These are phyloP conservation scores for Colletotrichum sp. DNA, from an alignment of 2,329 filamentous ascomycete species.

Conservation along the genomic window DNA sequence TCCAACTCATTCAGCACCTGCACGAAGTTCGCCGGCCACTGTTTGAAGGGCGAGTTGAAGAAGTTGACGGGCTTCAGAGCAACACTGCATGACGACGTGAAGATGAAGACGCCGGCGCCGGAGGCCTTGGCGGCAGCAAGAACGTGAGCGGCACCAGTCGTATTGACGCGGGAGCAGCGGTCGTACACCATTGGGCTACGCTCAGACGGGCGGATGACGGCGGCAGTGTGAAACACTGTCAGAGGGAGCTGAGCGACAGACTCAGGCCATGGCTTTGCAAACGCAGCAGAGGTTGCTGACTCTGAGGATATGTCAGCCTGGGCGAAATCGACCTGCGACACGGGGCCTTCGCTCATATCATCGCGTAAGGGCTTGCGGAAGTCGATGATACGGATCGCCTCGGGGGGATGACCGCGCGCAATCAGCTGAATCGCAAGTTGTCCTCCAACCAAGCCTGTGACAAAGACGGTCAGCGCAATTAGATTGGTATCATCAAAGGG, in stretches of 20 bases:
- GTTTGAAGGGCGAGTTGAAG: slow-evolving; percentile 49
- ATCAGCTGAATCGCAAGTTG: slow-evolving; percentile 60
- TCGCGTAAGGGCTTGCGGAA: slow-evolving; percentile 46
- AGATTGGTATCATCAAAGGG: background rate
- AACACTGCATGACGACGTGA: slow-evolving; percentile 55
- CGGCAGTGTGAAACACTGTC: slow-evolving; percentile 63
- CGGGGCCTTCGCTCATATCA: slow-evolving; percentile 42
- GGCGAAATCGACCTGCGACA: slow-evolving; percentile 43
- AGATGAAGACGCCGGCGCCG: slow-evolving; percentile 55
- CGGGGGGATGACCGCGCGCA: slow-evolving; percentile 53
- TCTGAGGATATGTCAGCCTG: slow-evolving; percentile 56
- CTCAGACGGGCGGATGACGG: slow-evolving; percentile 56
- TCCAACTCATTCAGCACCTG: slow-evolving; percentile 53
- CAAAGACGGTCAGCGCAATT: background rate
- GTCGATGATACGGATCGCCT: slow-evolving; percentile 59
- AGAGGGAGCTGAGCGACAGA: slow-evolving; percentile 47
- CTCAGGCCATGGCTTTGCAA: slow-evolving; percentile 50
- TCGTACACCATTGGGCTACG: slow-evolving; percentile 49
- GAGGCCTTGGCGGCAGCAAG: slow-evolving; percentile 48
- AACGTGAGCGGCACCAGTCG: slow-evolving; percentile 53
- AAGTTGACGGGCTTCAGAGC: slow-evolving; percentile 44
- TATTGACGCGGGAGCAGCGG: slow-evolving; percentile 52
- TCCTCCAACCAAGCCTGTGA: slow-evolving; percentile 57
- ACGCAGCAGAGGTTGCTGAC: slow-evolving; percentile 47
- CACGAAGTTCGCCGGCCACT: slow-evolving; percentile 39